Conservation (phyloP, 2,329 filamentous ascomycete species). For the Penicillium digitatum region DNA sequence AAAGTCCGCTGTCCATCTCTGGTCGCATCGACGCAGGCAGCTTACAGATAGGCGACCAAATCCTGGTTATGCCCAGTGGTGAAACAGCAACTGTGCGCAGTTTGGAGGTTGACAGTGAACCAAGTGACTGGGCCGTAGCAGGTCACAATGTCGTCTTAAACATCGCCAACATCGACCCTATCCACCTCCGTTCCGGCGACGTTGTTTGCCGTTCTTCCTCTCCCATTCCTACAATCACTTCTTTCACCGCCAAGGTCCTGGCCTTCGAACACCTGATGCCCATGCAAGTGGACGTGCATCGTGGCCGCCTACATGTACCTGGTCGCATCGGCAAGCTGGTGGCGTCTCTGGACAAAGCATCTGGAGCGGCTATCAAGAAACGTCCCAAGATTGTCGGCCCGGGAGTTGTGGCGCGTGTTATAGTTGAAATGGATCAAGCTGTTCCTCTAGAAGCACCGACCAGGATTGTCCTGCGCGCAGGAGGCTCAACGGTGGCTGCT, state of each 20-base stretch:
- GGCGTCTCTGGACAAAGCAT: conserved; percentile 73
- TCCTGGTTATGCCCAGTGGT: conserved; percentile 75
- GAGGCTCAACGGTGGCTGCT: conserved; percentile 80
- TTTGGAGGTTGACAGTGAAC: conserved; percentile 69
- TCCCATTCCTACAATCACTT: conserved; percentile 67
- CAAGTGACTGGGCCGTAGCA: conserved; percentile 83
- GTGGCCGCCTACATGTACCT: conserved; percentile 74
- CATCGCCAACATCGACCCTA: conserved; percentile 76
- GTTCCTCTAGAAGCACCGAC: conserved; percentile 77
- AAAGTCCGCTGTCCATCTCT: conserved; percentile 77
- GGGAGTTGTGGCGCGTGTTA: conserved; percentile 69
- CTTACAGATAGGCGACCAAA: conserved; percentile 75
- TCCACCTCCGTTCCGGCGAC: conserved; percentile 78
- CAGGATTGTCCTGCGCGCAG: conserved; percentile 73
- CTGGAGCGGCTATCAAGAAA: conserved; percentile 72
- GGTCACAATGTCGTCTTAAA: conserved; percentile 86
- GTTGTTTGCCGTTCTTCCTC: conserved; percentile 69
- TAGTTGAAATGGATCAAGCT: conserved; percentile 67
- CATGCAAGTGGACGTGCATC: conserved; percentile 82
- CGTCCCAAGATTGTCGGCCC: conserved; percentile 80
- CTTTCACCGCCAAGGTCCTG: conserved; percentile 76
- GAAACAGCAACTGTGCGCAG: conserved; percentile 78
- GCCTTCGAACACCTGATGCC: conserved; percentile 88
- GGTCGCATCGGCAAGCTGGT: conserved; percentile 69
- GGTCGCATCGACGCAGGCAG: conserved; percentile 82